These are phyloP conservation scores for Primulina huaijiensis DNA, from an alignment of 257 asterid genomes.

Conservation along the genomic window DNA sequence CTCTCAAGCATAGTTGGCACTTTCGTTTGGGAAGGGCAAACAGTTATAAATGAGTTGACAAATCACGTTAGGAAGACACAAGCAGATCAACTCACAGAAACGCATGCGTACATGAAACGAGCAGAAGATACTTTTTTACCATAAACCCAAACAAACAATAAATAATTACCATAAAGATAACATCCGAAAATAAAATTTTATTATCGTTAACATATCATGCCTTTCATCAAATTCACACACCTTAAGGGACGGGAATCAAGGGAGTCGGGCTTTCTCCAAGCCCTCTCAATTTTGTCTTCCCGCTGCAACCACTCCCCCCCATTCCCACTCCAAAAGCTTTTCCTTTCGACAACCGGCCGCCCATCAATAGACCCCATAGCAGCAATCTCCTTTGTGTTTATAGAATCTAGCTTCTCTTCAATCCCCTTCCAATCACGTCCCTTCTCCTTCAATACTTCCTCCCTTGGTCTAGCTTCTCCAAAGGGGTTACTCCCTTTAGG, in stretches of 20 bases:
- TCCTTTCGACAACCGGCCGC: slow-evolving; percentile 33
- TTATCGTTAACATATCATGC: too few species aligned
- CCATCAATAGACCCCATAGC: slow-evolving; percentile 31
- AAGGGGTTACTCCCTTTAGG: slow-evolving; percentile 41
- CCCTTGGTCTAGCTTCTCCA: slow-evolving; percentile 54
- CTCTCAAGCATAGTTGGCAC: too few species aligned
- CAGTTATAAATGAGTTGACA: too few species aligned
- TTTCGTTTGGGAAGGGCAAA: too few species aligned
- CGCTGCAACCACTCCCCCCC: slow-evolving; percentile 46
- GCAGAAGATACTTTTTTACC: neutral
- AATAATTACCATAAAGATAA: slow-evolving; percentile 9
- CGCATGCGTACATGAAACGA: neutral
- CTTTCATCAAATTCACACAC: slow-evolving; percentile 40
- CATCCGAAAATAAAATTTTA: neutral
- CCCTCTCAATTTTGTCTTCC: slow-evolving; percentile 50
- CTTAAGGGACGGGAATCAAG: slow-evolving; percentile 57
- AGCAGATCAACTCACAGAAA: slow-evolving; percentile 1
- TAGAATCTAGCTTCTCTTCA: slow-evolving; percentile 34
- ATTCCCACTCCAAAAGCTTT: slow-evolving; percentile 60
- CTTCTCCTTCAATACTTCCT: slow-evolving; percentile 55
- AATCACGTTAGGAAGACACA: neutral
- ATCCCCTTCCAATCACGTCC: slow-evolving; percentile 47
- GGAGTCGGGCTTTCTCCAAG: slow-evolving; percentile 72
- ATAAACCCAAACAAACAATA: slow-evolving; percentile 7
- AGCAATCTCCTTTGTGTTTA: slow-evolving; percentile 45